phyloP scores from a whole-genome alignment of 2,329 filamentous ascomycete genomes.

The Neonectria neomacrospora region DNA sequence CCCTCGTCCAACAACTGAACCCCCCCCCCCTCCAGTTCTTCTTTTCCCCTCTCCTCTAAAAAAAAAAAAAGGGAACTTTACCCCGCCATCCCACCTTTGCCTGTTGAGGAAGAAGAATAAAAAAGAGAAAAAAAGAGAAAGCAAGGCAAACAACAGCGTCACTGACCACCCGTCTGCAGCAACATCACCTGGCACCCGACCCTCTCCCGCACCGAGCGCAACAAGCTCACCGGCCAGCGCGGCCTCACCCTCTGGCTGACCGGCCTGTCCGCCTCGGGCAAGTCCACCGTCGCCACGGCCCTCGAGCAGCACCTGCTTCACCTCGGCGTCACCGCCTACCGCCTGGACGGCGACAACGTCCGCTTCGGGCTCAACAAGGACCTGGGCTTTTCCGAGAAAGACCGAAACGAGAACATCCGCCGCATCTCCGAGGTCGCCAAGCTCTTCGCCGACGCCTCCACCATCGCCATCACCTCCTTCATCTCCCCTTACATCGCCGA shows the following conservation, averaged over 20 bases:
- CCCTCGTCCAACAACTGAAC: background rate
- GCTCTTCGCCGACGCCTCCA: slow-evolving; percentile 91
- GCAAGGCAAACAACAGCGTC: slow-evolving; percentile 11
- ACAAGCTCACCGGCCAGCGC: slow-evolving; percentile 79
- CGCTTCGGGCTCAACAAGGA: slow-evolving; percentile 99
- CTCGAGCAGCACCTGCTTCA: slow-evolving; percentile 97
- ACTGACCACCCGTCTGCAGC: slow-evolving; percentile 56
- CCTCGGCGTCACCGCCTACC: slow-evolving; percentile 84
- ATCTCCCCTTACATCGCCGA: slow-evolving; percentile 95
- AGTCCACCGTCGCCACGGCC: slow-evolving; percentile 95
- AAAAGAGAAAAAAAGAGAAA: slow-evolving; percentile 12
- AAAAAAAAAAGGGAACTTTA: slow-evolving; percentile 18
- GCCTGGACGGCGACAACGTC: slow-evolving; percentile 97
- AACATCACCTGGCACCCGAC: slow-evolving; percentile 93
- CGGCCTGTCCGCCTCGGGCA: slow-evolving; percentile 93
- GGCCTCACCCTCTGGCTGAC: slow-evolving; percentile 99
- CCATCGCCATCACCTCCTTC: slow-evolving; percentile 92
- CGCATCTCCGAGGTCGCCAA: slow-evolving; percentile 97
- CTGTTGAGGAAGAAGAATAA: too few relatives aligned
- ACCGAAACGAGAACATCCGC: slow-evolving; percentile 97
- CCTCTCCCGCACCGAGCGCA: slow-evolving; percentile 82
- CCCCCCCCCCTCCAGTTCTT: slow-evolving; percentile 3
- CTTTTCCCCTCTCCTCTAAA: slow-evolving; percentile 16
- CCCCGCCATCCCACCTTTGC: slow-evolving; percentile 24
- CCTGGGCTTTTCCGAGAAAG: slow-evolving; percentile 90